phyloP scores from a whole-genome alignment of 2,329 filamentous ascomycete species.

The Talaromyces sp. region DNA sequence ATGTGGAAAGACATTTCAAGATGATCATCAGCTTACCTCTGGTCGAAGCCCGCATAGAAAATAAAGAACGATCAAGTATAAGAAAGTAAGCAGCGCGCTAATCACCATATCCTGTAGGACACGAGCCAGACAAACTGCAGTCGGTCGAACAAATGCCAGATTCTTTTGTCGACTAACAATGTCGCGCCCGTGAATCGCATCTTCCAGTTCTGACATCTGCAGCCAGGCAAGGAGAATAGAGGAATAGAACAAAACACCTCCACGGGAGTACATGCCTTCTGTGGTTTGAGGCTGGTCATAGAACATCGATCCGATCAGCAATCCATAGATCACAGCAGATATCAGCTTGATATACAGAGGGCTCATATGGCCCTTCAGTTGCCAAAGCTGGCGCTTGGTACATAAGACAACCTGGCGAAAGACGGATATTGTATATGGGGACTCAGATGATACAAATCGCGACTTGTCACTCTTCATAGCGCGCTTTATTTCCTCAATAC shows the following conservation, averaged over 20 bases:
- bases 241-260: conserved; percentile 64
- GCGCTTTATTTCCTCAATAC: conserved; percentile 56
- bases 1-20: not conserved
- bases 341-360: conserved; percentile 74
- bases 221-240: conserved; percentile 66
- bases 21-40: conserved; percentile 22
- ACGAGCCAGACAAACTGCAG: conserved; percentile 60
- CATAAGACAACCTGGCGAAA: conserved; percentile 62
- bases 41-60: conserved; percentile 54
- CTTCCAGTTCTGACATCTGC: conserved; percentile 73
- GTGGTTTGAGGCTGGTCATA: conserved; percentile 63
- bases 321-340: conserved; percentile 68
- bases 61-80: conserved; percentile 64
- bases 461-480: conserved; percentile 61
- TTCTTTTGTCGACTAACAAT: conserved; percentile 67
- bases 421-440: conserved; percentile 74
- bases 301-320: conserved; percentile 76
- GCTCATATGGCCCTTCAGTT: conserved; percentile 70
- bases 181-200: conserved; percentile 69
- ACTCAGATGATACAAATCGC: conserved; percentile 60
- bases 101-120: conserved; percentile 61
- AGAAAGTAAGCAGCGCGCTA: conserved; percentile 54
- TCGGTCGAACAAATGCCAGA: conserved; percentile 66
- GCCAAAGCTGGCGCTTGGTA: conserved; percentile 71
- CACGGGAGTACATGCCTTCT: conserved; percentile 60